Evolutionary conservation across 2,329 filamentous ascomycete genomes (phyloP).

Genomic region (Calonectria multiphialidica): DNA sequence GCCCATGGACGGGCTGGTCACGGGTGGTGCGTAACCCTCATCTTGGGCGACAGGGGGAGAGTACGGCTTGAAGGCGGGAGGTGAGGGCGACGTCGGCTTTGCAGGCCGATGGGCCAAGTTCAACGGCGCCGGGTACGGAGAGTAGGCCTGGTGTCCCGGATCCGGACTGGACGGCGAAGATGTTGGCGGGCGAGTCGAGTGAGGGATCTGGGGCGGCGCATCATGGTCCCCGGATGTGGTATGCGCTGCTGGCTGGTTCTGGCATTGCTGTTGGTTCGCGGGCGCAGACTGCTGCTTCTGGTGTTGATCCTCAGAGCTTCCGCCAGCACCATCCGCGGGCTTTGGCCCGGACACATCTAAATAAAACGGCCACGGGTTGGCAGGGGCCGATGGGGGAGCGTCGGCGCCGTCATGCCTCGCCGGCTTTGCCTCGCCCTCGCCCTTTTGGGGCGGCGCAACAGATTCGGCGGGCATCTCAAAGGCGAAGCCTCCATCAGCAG

Average conservation of each 20-base stretch:
- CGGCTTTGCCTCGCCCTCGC: conserved; percentile 5
- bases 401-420: conserved; percentile 6
- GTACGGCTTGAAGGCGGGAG: conserved; percentile 44
- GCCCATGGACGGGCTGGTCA: conserved; percentile 14
- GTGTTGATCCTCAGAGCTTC: conserved; percentile 14
- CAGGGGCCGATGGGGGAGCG: conserved; percentile 16
- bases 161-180: conserved; percentile 28
- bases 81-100: conserved; percentile 34
- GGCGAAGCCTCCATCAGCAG: conserved; percentile 37
- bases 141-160: conserved; percentile 13
- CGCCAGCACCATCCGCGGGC: conserved; percentile 1
- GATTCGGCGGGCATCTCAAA: conserved; percentile 51
- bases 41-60: conserved; percentile 38
- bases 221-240: conserved; percentile 25
- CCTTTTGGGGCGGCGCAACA: conserved; percentile 22
- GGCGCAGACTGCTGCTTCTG: neutral
- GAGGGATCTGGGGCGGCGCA: conserved; percentile 25
- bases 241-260: conserved; percentile 11
- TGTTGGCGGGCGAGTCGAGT: conserved; percentile 29
- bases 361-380: conserved; percentile 48
- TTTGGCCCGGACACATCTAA: conserved; percentile 35
- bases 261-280: conserved; percentile 25
- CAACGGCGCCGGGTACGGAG: conserved; percentile 44
- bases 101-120: conserved; percentile 41
- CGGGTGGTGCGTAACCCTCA: conserved; percentile 14